A percentile compares a stretch with the other conserved stretches of the same genome.
phyloP scores from a whole-genome alignment of 2,329 filamentous ascomycete genomes.

The Pseudogymnoascus sp. region DNA sequence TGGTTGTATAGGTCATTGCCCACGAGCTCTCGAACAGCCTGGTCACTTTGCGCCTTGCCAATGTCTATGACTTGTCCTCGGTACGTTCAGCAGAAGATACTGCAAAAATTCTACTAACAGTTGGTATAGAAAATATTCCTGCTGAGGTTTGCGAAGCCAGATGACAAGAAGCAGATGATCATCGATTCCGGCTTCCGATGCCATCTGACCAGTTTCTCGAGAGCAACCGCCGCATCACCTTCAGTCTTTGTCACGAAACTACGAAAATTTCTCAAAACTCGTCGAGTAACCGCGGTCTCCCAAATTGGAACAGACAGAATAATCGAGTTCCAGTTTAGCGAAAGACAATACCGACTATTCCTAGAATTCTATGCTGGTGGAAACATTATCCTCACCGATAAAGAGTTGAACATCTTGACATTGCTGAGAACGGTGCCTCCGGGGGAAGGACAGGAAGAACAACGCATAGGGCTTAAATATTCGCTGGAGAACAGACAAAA shows the following conservation, averaged over 20 bases:
- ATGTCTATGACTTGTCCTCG: slow-evolving; percentile 92
- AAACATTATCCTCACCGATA: slow-evolving; percentile 88
- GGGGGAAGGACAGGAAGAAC: slow-evolving; percentile 74
- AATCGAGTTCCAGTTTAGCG: slow-evolving; percentile 85
- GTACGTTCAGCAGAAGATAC: slow-evolving; percentile 30
- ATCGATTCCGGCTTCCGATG: slow-evolving; percentile 95
- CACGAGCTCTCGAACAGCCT: slow-evolving; percentile 79
- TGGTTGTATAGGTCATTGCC: slow-evolving; percentile 64
- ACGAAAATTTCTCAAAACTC: slow-evolving; percentile 80
- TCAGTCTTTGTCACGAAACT: slow-evolving; percentile 78
- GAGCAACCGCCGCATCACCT: slow-evolving; percentile 75
- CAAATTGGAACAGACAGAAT: slow-evolving; percentile 93
- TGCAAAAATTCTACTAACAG: slow-evolving; percentile 13
- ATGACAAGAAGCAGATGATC: slow-evolving; percentile 79
- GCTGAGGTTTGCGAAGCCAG: slow-evolving; percentile 87
- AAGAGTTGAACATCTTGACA: slow-evolving; percentile 71
- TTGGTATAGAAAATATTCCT: slow-evolving; percentile 70
- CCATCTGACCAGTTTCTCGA: slow-evolving; percentile 84
- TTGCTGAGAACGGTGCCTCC: slow-evolving; percentile 73
- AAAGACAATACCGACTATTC: slow-evolving; percentile 79
- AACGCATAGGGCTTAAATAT: slow-evolving; percentile 70
- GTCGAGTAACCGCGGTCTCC: slow-evolving; percentile 68
- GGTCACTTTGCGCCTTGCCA: slow-evolving; percentile 72
- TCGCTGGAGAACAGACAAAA: slow-evolving; percentile 78
- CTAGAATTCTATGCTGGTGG: slow-evolving; percentile 95